These are phyloP conservation scores for Fusarium nygamai DNA, from an alignment of 2,329 filamentous ascomycete species.

Conservation along the genomic window DNA sequence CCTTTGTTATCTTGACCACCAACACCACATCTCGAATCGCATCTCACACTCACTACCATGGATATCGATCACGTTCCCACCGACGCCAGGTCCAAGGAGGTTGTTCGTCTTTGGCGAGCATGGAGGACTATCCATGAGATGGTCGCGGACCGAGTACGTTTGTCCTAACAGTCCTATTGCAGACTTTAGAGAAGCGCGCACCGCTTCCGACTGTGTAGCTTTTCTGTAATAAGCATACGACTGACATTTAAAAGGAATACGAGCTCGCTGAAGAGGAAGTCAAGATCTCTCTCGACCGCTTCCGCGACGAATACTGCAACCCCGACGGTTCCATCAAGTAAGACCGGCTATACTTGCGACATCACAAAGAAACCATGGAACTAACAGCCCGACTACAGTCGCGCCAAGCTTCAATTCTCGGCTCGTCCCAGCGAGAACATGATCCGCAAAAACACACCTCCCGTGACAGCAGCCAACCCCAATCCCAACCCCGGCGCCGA, in stretches of 20 bases:
- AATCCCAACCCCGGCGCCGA: slow-evolving; percentile 76
- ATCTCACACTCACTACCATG: slow-evolving; percentile 41
- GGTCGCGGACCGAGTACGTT: slow-evolving; percentile 82
- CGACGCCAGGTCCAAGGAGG: slow-evolving; percentile 62
- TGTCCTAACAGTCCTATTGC: slow-evolving; percentile 7
- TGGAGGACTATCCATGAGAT: slow-evolving; percentile 96
- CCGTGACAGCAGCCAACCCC: slow-evolving; percentile 74
- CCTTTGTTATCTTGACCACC: slow-evolving; percentile 4
- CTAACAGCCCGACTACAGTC: slow-evolving; percentile 61
- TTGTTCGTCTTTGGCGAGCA: slow-evolving; percentile 86
- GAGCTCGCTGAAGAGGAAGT: slow-evolving; percentile 90
- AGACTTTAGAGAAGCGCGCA: slow-evolving; percentile 1
- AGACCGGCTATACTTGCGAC: slow-evolving; percentile 43
- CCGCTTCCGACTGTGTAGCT: not conserved
- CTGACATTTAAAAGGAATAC: slow-evolving; percentile 75
- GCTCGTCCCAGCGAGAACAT: slow-evolving; percentile 85
- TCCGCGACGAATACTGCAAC: slow-evolving; percentile 76
- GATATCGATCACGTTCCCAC: slow-evolving; percentile 56
- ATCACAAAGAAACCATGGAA: not conserved
- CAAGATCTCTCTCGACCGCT: slow-evolving; percentile 84
- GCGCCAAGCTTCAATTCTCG: slow-evolving; percentile 85
- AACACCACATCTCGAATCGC: slow-evolving; percentile 11
- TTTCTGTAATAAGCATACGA: not conserved
- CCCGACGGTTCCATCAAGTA: slow-evolving; percentile 81
- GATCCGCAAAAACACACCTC: slow-evolving; percentile 83